Evolutionary conservation across 129 eudicot species (phyloP).

Genomic region (Erigeron canadensis): DNA sequence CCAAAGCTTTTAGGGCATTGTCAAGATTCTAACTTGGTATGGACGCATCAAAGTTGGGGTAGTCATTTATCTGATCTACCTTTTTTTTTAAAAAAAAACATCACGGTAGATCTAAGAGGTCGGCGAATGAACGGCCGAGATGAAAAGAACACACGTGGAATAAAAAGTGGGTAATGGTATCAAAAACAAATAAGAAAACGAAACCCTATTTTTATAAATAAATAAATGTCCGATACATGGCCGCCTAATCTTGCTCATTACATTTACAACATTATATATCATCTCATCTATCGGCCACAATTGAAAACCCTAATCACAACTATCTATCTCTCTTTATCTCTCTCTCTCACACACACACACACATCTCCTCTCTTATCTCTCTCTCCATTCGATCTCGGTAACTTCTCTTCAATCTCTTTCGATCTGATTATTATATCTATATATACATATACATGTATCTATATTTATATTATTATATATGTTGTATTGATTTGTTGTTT

Average conservation of each 20-base stretch:
- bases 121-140: conserved; percentile 8
- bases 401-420: too few relatives aligned
- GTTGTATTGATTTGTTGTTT: neutral
- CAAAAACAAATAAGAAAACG: neutral
- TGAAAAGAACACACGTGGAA: conserved; percentile 21
- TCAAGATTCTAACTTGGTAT: too few relatives aligned
- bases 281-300: conserved; percentile 28
- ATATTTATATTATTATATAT: too few relatives aligned
- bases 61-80: too few relatives aligned
- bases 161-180: neutral
- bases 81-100: too few relatives aligned
- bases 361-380: too few relatives aligned
- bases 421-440: too few relatives aligned
- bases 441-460: too few relatives aligned
- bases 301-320: conserved; percentile 26
- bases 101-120: conserved; percentile 26
- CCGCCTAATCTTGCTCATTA: conserved; percentile 26
- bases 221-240: conserved; percentile 25
- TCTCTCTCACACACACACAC: neutral
- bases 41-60: too few relatives aligned
- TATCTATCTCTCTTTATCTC: conserved; percentile 17
- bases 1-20: too few relatives aligned
- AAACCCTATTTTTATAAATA: conserved; percentile 26
- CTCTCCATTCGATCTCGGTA: too few relatives aligned
- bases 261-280: neutral